These are phyloP conservation scores for Trypanosoma conorhini DNA, from an alignment of 208 protist species.

Conservation along the genomic window DNA sequence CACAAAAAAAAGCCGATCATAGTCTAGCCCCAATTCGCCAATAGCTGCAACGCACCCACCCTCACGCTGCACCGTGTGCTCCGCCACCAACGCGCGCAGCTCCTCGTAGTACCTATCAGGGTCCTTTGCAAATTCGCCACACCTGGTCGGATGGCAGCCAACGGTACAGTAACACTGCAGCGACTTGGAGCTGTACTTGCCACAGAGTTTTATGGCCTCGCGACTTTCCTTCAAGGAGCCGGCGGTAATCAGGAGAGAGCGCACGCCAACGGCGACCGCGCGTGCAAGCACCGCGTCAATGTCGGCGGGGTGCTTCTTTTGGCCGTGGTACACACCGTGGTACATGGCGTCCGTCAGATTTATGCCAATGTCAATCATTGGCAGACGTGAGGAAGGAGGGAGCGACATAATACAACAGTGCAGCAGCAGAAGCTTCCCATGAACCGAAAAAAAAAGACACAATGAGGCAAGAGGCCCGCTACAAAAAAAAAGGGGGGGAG, in stretches of 20 bases:
- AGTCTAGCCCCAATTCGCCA: constrained; percentile 92
- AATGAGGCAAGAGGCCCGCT: neutral
- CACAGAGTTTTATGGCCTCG: constrained; percentile 60
- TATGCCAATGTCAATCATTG: constrained; percentile 84
- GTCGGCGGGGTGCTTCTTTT: constrained; percentile 51
- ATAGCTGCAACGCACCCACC: constrained; percentile 80
- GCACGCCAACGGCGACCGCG: constrained; percentile 50
- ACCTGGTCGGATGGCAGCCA: constrained; percentile 90
- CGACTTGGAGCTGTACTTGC: constrained; percentile 35
- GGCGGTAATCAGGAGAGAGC: constrained; percentile 76
- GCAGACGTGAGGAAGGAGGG: constrained; percentile 19
- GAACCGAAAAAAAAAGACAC: constrained; percentile 1
- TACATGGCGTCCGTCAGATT: constrained; percentile 89
- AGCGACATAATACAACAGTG: constrained; percentile 3
- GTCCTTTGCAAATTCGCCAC: constrained; percentile 67
- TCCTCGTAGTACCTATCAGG: constrained; percentile 49
- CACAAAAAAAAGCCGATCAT: constrained; percentile 95
- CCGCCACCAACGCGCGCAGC: constrained; percentile 52
- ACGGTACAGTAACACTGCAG: constrained; percentile 72
- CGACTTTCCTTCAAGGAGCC: constrained; percentile 56
- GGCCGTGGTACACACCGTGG: constrained; percentile 66
- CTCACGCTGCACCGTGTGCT: constrained; percentile 46
- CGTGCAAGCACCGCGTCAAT: constrained; percentile 62
- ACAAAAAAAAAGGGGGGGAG: constrained; percentile 7
- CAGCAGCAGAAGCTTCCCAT: neutral